phyloP scores from a whole-genome alignment of 441 rosid species.

The Populus tomentosa region DNA sequence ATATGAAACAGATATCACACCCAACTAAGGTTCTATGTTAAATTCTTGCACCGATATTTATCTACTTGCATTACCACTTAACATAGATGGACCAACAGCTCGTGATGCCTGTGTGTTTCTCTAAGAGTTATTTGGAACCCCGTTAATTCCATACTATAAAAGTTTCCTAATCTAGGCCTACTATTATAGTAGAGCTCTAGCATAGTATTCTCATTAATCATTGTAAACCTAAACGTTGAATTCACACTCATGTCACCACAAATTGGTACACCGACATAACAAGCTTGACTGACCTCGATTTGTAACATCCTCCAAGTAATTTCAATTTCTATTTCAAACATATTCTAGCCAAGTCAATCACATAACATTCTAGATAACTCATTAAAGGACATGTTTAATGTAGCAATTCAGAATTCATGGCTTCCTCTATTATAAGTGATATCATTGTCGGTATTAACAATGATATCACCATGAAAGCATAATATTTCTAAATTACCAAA shows the following conservation, averaged over 20 bases:
- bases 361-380: neutral
- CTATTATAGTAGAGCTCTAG: neutral
- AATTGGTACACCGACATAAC: neutral
- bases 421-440: neutral
- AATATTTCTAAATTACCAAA: too few relatives aligned
- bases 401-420: too few relatives aligned
- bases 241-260: neutral
- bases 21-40: neutral
- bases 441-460: too few relatives aligned
- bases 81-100: too few relatives aligned
- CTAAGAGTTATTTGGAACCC: too few relatives aligned
- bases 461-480: neutral
- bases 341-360: neutral
- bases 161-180: rapidly evolving
- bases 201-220: neutral
- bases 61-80: neutral
- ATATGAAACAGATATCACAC: neutral
- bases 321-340: neutral
- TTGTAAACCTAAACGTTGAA: too few relatives aligned
- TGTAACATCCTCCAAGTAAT: neutral
- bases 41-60: neutral
- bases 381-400: neutral
- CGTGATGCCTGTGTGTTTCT: too few relatives aligned
- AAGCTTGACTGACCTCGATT: neutral
- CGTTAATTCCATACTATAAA: too few relatives aligned